Evolutionary conservation across 108 stramenopile species (phyloP).

Genomic region (Licmophora abbreviata): DNA sequence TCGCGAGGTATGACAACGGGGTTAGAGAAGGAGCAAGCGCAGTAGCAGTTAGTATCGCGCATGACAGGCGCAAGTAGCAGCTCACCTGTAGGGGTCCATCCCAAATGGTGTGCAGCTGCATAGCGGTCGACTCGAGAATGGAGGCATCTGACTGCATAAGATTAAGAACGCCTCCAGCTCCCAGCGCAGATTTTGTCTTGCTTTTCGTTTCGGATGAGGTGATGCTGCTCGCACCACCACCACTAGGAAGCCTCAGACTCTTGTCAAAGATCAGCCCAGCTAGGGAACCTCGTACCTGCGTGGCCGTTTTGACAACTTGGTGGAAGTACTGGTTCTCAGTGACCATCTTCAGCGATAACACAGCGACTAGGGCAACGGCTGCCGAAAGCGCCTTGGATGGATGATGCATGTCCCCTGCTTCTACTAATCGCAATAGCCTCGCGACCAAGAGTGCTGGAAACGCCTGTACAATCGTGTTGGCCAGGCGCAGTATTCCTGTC

Average conservation of each 20-base stretch:
- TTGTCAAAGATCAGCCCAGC: conserved; percentile 81
- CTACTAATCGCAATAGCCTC: conserved; percentile 52
- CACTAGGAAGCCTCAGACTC: conserved; percentile 56
- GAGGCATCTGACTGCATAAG: conserved; percentile 84
- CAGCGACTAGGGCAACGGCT: conserved; percentile 33
- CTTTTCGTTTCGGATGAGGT: conserved; percentile 9
- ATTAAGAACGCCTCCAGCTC: conserved; percentile 40
- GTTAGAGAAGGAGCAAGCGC: background rate
- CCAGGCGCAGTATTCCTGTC: conserved; percentile 52
- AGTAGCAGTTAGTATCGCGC: background rate
- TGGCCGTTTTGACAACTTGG: conserved; percentile 54
- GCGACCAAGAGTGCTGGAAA: conserved; percentile 67
- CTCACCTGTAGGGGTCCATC: conserved; percentile 71
- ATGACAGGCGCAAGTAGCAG: conserved; percentile 1
- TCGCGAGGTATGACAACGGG: conserved; percentile 4
- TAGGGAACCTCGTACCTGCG: conserved; percentile 59
- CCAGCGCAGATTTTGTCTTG: conserved; percentile 4
- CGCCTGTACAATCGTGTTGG: conserved; percentile 63
- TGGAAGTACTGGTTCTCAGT: conserved; percentile 89
- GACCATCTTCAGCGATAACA: conserved; percentile 68
- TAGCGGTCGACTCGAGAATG: conserved; percentile 59
- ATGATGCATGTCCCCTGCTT: conserved; percentile 37
- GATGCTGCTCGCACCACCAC: conserved; percentile 26
- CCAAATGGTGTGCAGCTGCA: conserved; percentile 84
- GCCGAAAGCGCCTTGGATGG: conserved; percentile 33